phyloP scores from a whole-genome alignment of 257 asterid genomes.

The Fraxinus excelsior region DNA sequence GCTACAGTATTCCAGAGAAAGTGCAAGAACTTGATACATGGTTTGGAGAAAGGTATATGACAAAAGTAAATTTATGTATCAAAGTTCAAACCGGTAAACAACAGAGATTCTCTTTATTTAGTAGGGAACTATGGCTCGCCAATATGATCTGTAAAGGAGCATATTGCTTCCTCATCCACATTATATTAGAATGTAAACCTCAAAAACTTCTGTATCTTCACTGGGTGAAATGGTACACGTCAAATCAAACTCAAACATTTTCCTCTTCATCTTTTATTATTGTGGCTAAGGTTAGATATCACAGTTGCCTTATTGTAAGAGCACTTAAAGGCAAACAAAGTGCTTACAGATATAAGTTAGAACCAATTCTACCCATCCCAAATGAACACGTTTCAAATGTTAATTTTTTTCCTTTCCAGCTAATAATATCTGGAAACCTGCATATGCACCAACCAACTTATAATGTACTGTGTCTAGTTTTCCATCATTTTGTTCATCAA shows the following conservation, averaged over 20 bases:
- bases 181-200: background rate
- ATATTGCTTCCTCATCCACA: background rate
- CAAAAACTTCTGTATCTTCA: background rate
- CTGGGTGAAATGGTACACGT: background rate
- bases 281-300: background rate
- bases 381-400: background rate
- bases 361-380: background rate
- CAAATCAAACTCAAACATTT: background rate
- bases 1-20: background rate
- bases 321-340: background rate
- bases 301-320: background rate
- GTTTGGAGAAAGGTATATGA: background rate
- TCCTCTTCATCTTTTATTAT: background rate
- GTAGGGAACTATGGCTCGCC: background rate
- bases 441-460: background rate
- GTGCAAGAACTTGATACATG: background rate
- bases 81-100: background rate
- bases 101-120: background rate
- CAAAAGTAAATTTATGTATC: background rate
- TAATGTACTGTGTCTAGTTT: background rate
- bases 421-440: background rate
- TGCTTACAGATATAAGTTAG: background rate
- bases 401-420: background rate
- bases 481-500: background rate
- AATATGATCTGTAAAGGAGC: background rate